A percentile compares a stretch with the other conserved stretches of the same genome.
These are phyloP conservation scores for Pseudopyrenochaeta lycopersici DNA, from an alignment of 2,329 filamentous ascomycete species.

Conservation along the genomic window DNA sequence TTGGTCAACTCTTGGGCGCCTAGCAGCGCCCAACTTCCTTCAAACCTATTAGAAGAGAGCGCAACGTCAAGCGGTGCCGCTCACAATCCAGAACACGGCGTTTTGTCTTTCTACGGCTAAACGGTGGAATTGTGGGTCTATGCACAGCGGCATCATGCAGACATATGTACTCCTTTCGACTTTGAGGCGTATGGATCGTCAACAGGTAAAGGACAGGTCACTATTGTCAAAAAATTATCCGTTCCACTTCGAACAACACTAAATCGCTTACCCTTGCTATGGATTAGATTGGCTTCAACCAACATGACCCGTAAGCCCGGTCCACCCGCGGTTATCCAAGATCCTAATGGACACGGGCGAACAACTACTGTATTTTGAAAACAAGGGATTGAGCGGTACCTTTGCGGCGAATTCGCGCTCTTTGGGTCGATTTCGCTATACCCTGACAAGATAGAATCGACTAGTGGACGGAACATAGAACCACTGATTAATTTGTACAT, in stretches of 20 bases:
- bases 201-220: slow-evolving; percentile 4
- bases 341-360: slow-evolving; percentile 12
- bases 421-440: slow-evolving; percentile 1
- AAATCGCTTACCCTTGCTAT: slow-evolving; percentile 14
- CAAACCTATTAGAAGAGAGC: background rate
- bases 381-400: slow-evolving; percentile 4
- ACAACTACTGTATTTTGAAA: slow-evolving; percentile 5
- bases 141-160: slow-evolving; percentile 3
- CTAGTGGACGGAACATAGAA: background rate
- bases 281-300: slow-evolving; percentile 17
- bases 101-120: slow-evolving; percentile 1
- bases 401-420: slow-evolving; percentile 2
- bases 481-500: slow-evolving; percentile 1
- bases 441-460: background rate
- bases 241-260: background rate
- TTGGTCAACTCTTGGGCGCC: background rate
- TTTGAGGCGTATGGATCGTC: slow-evolving; percentile 6
- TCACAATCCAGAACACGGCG: background rate
- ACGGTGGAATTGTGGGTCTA: background rate
- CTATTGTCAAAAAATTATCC: background rate
- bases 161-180: slow-evolving; percentile 4
- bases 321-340: slow-evolving; percentile 21
- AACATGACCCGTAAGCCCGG: slow-evolving; percentile 19
- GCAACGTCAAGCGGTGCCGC: background rate
- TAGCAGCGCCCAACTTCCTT: background rate